Conservation (phyloP, 2,329 filamentous ascomycete genomes). For the Didymella pomorum region DNA sequence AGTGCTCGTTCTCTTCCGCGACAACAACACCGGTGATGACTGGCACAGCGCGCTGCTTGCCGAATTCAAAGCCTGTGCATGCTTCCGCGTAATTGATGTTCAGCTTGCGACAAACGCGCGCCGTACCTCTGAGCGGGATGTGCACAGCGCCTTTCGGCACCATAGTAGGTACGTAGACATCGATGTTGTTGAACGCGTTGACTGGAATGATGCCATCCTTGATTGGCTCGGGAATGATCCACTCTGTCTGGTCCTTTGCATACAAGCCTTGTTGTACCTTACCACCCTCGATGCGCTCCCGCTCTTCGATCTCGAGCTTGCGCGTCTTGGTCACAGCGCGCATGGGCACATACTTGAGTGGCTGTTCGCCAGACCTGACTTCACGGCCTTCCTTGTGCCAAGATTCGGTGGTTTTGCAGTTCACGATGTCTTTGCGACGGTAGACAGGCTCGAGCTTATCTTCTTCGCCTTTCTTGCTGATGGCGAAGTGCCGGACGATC, state of each 20-base stretch:
- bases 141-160: slow-evolving; percentile 85
- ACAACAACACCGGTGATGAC: slow-evolving; percentile 91
- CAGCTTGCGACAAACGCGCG: slow-evolving; percentile 82
- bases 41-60: slow-evolving; percentile 90
- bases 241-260: slow-evolving; percentile 85
- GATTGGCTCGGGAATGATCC: slow-evolving; percentile 92
- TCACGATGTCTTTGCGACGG: slow-evolving; percentile 77
- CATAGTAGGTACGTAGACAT: slow-evolving; percentile 94
- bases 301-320: slow-evolving; percentile 87
- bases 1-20: slow-evolving; percentile 77
- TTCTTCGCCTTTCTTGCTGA: slow-evolving; percentile 73
- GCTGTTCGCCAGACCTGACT: slow-evolving; percentile 72
- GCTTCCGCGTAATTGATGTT: slow-evolving; percentile 92
- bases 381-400: slow-evolving; percentile 97
- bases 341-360: slow-evolving; percentile 87
- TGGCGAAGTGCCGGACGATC: slow-evolving; percentile 77
- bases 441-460: slow-evolving; percentile 82
- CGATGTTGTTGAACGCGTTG: slow-evolving; percentile 95
- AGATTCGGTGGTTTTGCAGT: slow-evolving; percentile 89
- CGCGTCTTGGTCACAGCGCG: slow-evolving; percentile 89
- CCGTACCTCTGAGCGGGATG: slow-evolving; percentile 78
- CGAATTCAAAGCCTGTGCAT: slow-evolving; percentile 96
- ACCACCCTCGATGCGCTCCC: slow-evolving; percentile 76
- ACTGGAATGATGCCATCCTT: slow-evolving; percentile 86
- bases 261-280: slow-evolving; percentile 90